These are phyloP conservation scores for Citeromyces matritensis DNA, from an alignment of 805 yeast genomes.

Conservation along the genomic window DNA sequence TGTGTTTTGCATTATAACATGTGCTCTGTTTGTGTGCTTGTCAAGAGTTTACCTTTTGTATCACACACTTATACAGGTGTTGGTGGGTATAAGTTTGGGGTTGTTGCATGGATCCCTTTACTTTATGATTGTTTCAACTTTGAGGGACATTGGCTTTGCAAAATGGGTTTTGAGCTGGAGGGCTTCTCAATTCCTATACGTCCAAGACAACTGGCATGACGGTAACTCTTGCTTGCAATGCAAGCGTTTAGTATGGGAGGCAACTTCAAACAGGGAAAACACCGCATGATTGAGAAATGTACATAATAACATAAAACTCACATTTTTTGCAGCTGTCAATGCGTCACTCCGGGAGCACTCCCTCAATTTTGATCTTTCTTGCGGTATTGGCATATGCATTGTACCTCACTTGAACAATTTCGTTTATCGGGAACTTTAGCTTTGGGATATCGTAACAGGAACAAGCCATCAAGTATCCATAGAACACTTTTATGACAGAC, in stretches of 20 bases:
- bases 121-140: slow-evolving; percentile 32
- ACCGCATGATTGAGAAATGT: not conserved
- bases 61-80: slow-evolving; percentile 61
- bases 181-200: slow-evolving; percentile 30
- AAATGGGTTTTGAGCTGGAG: slow-evolving; percentile 48
- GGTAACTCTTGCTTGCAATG: not conserved
- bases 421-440: slow-evolving; percentile 64
- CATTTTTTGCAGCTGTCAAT: not conserved
- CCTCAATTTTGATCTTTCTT: slow-evolving; percentile 26
- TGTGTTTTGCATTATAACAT: slow-evolving; percentile 10
- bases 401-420: slow-evolving; percentile 75
- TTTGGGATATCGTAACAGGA: slow-evolving; percentile 77
- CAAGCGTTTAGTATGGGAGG: slow-evolving; percentile 1
- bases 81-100: slow-evolving; percentile 61
- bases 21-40: slow-evolving; percentile 31
- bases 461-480: slow-evolving; percentile 91
- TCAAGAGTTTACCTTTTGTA: slow-evolving; percentile 71
- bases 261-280: not conserved
- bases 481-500: slow-evolving; percentile 73
- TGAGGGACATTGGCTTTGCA: slow-evolving; percentile 54
- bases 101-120: slow-evolving; percentile 38
- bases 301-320: not conserved
- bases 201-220: slow-evolving; percentile 39
- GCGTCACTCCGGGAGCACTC: slow-evolving; percentile 6
- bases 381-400: slow-evolving; percentile 74